Percentiles rank a stretch among this genome's conserved stretches.
Conservation (phyloP, 2,329 filamentous ascomycete species). For the Trichocomaceae sp. region DNA sequence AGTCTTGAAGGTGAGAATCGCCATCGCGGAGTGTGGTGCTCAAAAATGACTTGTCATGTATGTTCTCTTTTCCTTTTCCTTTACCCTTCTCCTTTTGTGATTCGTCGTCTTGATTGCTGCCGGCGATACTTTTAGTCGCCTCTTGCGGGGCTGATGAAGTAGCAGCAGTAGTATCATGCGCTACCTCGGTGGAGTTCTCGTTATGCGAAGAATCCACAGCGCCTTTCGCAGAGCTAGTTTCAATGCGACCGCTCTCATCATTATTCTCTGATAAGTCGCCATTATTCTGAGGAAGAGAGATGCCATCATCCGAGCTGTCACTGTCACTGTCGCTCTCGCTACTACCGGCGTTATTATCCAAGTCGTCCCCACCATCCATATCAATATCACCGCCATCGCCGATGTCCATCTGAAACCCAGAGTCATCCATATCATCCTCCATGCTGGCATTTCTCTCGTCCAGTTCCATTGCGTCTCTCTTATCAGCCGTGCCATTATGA, state of each 20-base stretch:
- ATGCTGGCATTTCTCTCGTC: neutral
- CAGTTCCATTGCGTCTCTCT: neutral
- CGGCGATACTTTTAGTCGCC: neutral
- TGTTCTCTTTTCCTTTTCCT: neutral
- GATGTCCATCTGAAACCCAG: neutral
- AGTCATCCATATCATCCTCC: neutral
- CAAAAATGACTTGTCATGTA: neutral
- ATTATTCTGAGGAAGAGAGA: neutral
- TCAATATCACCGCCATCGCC: slow-evolving; percentile 6
- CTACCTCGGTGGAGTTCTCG: neutral
- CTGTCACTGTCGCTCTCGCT: neutral
- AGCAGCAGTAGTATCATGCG: too few relatives aligned
- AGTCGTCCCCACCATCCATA: neutral
- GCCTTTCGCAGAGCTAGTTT: neutral
- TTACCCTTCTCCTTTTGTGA: neutral
- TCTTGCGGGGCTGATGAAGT: neutral
- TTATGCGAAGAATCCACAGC: neutral
- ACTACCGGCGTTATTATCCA: neutral
- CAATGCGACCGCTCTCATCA: neutral
- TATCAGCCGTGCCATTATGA: neutral
- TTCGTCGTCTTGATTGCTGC: neutral
- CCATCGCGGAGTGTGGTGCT: slow-evolving; percentile 10
- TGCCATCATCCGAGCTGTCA: slow-evolving; percentile 4
- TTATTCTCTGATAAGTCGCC: neutral
- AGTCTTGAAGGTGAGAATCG: neutral